These are phyloP conservation scores for Naegleria gruberi DNA, from an alignment of 208 protist species.

Conservation along the genomic window DNA sequence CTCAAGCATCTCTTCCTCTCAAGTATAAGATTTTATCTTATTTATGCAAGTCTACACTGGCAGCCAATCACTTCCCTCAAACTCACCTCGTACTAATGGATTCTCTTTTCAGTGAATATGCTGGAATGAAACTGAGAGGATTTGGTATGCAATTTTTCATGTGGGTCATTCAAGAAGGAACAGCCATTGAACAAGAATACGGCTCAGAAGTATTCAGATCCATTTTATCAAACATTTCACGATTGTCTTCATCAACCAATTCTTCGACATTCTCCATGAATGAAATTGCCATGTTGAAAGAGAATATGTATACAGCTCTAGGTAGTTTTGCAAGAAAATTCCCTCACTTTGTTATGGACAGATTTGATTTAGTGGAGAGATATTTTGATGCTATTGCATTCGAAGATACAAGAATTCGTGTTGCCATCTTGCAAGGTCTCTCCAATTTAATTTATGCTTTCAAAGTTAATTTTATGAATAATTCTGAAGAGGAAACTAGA, in stretches of 20 bases:
- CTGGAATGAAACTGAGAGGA: background rate
- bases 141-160: slow-evolving; percentile 21
- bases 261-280: background rate
- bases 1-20: background rate
- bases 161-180: background rate
- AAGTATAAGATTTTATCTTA: slow-evolving; percentile 7
- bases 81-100: background rate
- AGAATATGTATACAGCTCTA: background rate
- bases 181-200: background rate
- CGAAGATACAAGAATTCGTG: background rate
- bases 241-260: background rate
- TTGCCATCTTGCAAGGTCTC: background rate
- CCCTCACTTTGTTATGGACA: background rate
- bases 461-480: background rate
- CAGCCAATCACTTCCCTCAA: background rate
- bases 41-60: background rate
- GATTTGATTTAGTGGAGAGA: background rate
- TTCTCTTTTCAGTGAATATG: background rate
- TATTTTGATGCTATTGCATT: background rate
- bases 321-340: background rate
- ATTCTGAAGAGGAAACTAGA: background rate
- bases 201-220: background rate
- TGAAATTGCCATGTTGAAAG: background rate
- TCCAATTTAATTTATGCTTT: background rate
- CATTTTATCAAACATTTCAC: background rate